A percentile compares a stretch with the other conserved stretches of the same genome.
Evolutionary conservation across 2,329 filamentous ascomycete genomes (phyloP).

Genomic region (Emmonsia crescens): DNA sequence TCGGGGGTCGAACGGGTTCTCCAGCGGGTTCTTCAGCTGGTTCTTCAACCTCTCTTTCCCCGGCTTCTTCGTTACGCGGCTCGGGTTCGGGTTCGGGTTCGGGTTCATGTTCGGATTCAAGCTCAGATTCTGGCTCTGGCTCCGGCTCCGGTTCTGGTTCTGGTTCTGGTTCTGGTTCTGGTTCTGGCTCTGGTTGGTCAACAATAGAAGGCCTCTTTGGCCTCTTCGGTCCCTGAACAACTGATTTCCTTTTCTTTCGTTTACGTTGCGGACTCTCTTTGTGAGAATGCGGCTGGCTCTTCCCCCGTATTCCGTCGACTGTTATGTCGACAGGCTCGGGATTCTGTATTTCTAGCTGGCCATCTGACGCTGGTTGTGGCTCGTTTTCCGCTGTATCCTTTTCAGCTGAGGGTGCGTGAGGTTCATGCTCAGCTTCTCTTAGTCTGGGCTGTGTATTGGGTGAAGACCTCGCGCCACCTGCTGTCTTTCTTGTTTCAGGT

Average conservation of each 20-base stretch:
- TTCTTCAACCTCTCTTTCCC: neutral
- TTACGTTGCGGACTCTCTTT: neutral
- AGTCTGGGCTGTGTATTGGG: neutral
- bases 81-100: slow-evolving; percentile 3
- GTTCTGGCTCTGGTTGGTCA: neutral
- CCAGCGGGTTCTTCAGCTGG: neutral
- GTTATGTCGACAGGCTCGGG: neutral
- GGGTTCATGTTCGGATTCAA: neutral
- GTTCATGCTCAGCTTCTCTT: neutral
- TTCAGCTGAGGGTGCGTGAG: neutral
- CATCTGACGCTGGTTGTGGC: neutral
- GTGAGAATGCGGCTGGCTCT: neutral
- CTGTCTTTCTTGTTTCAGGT: neutral
- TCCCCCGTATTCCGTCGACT: neutral
- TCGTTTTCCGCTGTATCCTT: neutral
- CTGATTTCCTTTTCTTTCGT: slow-evolving; percentile 12
- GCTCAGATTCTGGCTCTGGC: neutral
- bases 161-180: slow-evolving; percentile 1
- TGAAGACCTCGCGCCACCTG: neutral
- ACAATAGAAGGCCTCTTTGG: neutral
- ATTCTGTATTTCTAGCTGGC: neutral
- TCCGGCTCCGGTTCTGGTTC: slow-evolving; percentile 4
- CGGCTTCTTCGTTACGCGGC: neutral
- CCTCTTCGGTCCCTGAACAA: slow-evolving; percentile 9
- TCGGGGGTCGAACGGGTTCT: neutral